Evolutionary conservation across 768 basidiomycete species (phyloP).

Genomic region (Candolleomyces efflorescens): DNA sequence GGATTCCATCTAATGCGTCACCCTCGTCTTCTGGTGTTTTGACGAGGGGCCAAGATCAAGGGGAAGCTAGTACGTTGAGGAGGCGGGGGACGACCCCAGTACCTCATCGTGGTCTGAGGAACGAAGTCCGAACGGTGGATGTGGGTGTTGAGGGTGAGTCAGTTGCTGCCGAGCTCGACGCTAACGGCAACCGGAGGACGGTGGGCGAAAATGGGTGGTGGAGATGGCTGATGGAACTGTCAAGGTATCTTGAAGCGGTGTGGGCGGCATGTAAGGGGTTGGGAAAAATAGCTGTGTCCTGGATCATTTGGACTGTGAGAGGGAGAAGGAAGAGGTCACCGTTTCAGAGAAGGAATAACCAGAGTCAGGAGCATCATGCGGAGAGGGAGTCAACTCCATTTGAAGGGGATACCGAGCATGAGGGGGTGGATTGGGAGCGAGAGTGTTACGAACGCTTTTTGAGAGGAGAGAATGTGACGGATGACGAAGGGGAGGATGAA

Average conservation of each 20-base stretch:
- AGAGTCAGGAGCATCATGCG: neutral
- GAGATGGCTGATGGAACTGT: slow-evolving; percentile 9
- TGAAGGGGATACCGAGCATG: neutral
- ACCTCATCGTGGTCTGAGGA: slow-evolving; percentile 14
- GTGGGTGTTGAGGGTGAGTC: slow-evolving; percentile 16
- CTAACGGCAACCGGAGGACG: slow-evolving; percentile 2
- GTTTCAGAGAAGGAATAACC: neutral
- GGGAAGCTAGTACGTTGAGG: neutral
- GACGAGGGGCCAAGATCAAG: neutral
- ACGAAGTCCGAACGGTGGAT: slow-evolving; percentile 25
- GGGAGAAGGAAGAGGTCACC: slow-evolving; percentile 9
- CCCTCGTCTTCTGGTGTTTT: neutral
- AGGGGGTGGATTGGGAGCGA: slow-evolving; percentile 13
- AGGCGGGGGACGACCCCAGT: slow-evolving; percentile 8
- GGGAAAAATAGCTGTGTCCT: slow-evolving; percentile 10
- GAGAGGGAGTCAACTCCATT: neutral
- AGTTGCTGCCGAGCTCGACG: neutral
- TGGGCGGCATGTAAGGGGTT: slow-evolving; percentile 24
- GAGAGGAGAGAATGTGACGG: slow-evolving; percentile 49
- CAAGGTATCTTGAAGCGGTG: slow-evolving; percentile 16
- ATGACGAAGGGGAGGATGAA: slow-evolving; percentile 33
- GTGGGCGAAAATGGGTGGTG: neutral
- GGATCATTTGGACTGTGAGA: slow-evolving; percentile 14
- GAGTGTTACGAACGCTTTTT: slow-evolving; percentile 52
- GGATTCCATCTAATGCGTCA: neutral